phyloP scores from a whole-genome alignment of 768 basidiomycete genomes.

The Pleurotus salmoneostramineus region DNA sequence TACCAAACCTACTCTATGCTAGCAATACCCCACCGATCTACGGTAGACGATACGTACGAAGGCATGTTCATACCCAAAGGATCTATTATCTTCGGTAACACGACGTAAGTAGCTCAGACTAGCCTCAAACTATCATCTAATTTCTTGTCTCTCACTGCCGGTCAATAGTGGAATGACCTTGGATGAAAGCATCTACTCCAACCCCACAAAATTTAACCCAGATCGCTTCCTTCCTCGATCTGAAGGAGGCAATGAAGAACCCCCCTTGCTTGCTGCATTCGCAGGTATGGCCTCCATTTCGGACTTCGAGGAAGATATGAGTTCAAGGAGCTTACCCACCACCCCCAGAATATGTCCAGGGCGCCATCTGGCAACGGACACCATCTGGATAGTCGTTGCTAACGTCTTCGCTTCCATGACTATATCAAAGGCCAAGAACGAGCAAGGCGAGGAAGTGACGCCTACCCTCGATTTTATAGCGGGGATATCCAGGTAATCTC shows the following conservation, averaged over 20 bases:
- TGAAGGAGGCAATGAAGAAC: slow-evolving; percentile 17
- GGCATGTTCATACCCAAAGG: slow-evolving; percentile 29
- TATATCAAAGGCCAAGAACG: no score
- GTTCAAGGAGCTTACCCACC: no score
- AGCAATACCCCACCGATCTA: slow-evolving; percentile 13
- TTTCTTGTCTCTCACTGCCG: background rate
- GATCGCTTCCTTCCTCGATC: slow-evolving; percentile 19
- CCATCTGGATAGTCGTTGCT: no score
- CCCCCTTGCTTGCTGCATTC: slow-evolving; percentile 17
- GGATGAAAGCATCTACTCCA: slow-evolving; percentile 18
- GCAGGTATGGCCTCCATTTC: background rate
- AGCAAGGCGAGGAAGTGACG: no score
- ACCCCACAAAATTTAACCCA: slow-evolving; percentile 22
- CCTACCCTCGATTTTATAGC: no score
- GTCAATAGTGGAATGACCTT: slow-evolving; percentile 20
- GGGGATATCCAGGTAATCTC: no score
- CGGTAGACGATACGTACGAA: slow-evolving; percentile 23
- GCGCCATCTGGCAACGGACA: no score
- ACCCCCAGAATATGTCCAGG: no score
- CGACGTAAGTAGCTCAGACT: slow-evolving; percentile 21
- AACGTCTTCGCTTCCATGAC: no score
- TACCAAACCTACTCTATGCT: background rate
- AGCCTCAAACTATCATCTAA: background rate
- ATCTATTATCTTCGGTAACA: slow-evolving; percentile 28
- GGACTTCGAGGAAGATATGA: no score